phyloP scores from a whole-genome alignment of 768 basidiomycete species.

The Aureoboletus auriporus region DNA sequence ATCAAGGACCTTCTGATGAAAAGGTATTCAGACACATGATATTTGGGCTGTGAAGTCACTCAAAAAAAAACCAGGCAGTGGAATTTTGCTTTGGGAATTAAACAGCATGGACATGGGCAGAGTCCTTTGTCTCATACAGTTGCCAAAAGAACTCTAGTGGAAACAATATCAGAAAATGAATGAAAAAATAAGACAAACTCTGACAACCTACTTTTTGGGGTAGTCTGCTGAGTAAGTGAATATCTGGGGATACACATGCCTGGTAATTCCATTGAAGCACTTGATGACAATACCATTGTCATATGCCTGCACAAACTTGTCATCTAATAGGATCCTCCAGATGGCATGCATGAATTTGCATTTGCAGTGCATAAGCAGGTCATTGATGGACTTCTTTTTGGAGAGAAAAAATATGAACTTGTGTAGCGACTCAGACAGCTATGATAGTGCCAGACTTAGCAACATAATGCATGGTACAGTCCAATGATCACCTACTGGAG shows the following conservation, averaged over 20 bases:
- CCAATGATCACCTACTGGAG: constrained; percentile 2
- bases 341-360: background rate
- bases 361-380: constrained; percentile 1
- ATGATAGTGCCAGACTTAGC: background rate
- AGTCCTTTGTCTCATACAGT: background rate
- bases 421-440: background rate
- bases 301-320: background rate
- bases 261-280: background rate
- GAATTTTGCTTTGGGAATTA: background rate
- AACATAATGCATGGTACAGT: background rate
- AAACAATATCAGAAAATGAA: too few relatives aligned
- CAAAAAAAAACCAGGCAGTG: background rate
- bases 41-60: background rate
- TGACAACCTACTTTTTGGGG: background rate
- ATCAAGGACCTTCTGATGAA: background rate
- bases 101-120: background rate
- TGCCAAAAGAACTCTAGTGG: background rate
- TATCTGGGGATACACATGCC: background rate
- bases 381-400: background rate
- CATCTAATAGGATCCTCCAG: constrained; percentile 2
- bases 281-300: background rate
- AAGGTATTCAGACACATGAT: too few relatives aligned
- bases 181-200: too few relatives aligned
- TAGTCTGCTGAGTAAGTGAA: constrained; percentile 2
- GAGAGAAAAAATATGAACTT: background rate